phyloP scores from a whole-genome alignment of 352 stramenopile species.

The Globisporangium paroecandrum region DNA sequence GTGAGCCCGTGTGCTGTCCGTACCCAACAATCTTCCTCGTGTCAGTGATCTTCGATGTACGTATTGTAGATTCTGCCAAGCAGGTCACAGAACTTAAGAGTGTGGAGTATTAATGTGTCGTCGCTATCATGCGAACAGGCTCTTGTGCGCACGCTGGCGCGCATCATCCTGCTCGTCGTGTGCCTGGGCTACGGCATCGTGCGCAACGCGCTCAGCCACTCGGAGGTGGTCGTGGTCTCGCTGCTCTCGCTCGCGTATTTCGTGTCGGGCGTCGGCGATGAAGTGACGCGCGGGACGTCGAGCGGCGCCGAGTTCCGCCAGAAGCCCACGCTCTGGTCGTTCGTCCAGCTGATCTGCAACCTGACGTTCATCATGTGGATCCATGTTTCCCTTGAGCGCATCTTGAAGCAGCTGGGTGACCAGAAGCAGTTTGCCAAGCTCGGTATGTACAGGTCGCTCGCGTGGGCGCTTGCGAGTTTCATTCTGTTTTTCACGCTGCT shows the following conservation, averaged over 20 bases:
- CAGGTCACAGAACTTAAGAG: neutral
- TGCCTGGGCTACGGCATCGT: constrained; percentile 91
- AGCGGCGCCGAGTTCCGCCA: constrained; percentile 76
- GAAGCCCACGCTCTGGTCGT: constrained; percentile 80
- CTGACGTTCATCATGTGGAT: constrained; percentile 91
- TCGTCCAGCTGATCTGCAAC: constrained; percentile 85
- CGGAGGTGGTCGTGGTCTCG: constrained; percentile 54
- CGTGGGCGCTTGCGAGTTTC: constrained; percentile 76
- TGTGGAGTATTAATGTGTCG: neutral
- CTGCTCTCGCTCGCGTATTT: constrained; percentile 78
- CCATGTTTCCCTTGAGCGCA: constrained; percentile 82
- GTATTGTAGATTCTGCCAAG: constrained; percentile 13
- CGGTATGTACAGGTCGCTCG: constrained; percentile 84
- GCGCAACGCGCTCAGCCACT: constrained; percentile 42
- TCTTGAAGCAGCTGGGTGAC: constrained; percentile 72
- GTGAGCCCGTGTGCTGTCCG: constrained; percentile 85
- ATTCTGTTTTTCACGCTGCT: constrained; percentile 87
- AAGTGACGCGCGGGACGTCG: constrained; percentile 75
- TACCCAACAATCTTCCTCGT: constrained; percentile 84
- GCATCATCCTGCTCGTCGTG: constrained; percentile 82
- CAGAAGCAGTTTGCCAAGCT: constrained; percentile 90
- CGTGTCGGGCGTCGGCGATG: constrained; percentile 64
- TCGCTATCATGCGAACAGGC: constrained; percentile 27
- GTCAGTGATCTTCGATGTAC: constrained; percentile 78
- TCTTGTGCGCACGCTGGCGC: constrained; percentile 79